These are phyloP conservation scores for Psophocarpus tetragonolobus DNA, from an alignment of 306 rosid species.

Conservation along the genomic window DNA sequence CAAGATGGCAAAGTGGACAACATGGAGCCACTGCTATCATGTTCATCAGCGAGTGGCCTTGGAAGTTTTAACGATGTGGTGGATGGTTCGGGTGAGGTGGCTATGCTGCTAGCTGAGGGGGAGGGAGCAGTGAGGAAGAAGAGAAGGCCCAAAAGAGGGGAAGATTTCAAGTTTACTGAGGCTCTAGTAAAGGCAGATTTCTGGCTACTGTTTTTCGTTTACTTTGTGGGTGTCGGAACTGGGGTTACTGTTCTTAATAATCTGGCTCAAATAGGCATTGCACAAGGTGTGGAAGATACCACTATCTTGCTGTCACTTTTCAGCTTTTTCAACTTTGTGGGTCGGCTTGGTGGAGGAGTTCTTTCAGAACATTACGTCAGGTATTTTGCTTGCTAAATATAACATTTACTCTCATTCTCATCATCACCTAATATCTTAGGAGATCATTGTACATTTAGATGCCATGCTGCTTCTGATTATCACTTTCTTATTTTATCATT, in stretches of 20 bases:
- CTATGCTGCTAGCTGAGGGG: slow-evolving; percentile 83
- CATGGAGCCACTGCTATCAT: slow-evolving; percentile 45
- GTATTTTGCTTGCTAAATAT: slow-evolving; percentile 33
- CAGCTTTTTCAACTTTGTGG: slow-evolving; percentile 77
- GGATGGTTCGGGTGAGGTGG: slow-evolving; percentile 61
- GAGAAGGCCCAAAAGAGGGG: slow-evolving; percentile 87
- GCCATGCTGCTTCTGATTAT: not conserved
- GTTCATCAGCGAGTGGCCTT: slow-evolving; percentile 45
- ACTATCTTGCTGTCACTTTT: slow-evolving; percentile 68
- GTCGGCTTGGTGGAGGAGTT: slow-evolving; percentile 87
- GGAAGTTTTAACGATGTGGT: slow-evolving; percentile 52
- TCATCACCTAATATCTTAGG: slow-evolving; percentile 10
- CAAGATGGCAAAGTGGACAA: slow-evolving; percentile 40
- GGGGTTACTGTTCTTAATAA: slow-evolving; percentile 83
- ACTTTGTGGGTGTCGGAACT: slow-evolving; percentile 82
- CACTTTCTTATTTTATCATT: not conserved
- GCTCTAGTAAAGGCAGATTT: slow-evolving; percentile 82
- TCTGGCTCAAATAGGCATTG: slow-evolving; percentile 78
- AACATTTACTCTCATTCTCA: not conserved
- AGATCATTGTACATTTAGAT: not conserved
- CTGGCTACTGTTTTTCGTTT: slow-evolving; percentile 76
- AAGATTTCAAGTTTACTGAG: slow-evolving; percentile 67
- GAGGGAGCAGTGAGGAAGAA: slow-evolving; percentile 82
- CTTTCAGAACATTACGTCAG: slow-evolving; percentile 81
- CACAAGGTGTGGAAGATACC: slow-evolving; percentile 71